Percentiles rank a stretch among this genome's conserved stretches.
These are phyloP conservation scores for Aspergillus fischeri DNA, from an alignment of 2,329 filamentous ascomycete genomes.

Conservation along the genomic window DNA sequence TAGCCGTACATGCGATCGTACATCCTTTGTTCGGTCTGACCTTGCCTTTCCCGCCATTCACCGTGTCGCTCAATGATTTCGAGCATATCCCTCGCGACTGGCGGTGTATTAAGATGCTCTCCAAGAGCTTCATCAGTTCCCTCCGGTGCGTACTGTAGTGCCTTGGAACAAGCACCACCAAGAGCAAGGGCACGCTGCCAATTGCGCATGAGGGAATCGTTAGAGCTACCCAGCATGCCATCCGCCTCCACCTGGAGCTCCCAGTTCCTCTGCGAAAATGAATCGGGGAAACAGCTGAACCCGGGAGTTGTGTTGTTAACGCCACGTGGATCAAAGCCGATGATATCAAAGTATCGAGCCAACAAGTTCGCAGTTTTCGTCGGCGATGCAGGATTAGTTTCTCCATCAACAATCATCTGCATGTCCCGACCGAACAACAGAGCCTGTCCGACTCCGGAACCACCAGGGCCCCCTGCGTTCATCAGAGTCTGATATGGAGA, in stretches of 20 bases:
- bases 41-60: conserved; percentile 36
- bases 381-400: conserved; percentile 14
- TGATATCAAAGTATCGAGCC: conserved; percentile 38
- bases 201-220: conserved; percentile 24
- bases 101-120: conserved; percentile 30
- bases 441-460: conserved; percentile 37
- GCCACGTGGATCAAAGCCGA: conserved; percentile 44
- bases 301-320: conserved; percentile 40
- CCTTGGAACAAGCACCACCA: conserved; percentile 27
- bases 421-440: conserved; percentile 30
- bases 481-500: conserved; percentile 2
- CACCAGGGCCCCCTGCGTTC: conserved; percentile 40
- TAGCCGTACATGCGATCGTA: conserved; percentile 15
- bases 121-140: conserved; percentile 23
- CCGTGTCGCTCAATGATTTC: conserved; percentile 38
- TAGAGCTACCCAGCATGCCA: conserved; percentile 32
- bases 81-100: conserved; percentile 34
- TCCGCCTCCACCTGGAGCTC: conserved; percentile 32
- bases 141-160: conserved; percentile 14
- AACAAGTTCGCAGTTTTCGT: not conserved
- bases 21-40: conserved; percentile 14
- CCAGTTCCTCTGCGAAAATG: conserved; percentile 28
- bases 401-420: conserved; percentile 37
- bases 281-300: conserved; percentile 38
- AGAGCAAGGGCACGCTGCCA: conserved; percentile 33